These are phyloP conservation scores for Xylaria sp. DNA, from an alignment of 2,329 filamentous ascomycete genomes.

Conservation along the genomic window DNA sequence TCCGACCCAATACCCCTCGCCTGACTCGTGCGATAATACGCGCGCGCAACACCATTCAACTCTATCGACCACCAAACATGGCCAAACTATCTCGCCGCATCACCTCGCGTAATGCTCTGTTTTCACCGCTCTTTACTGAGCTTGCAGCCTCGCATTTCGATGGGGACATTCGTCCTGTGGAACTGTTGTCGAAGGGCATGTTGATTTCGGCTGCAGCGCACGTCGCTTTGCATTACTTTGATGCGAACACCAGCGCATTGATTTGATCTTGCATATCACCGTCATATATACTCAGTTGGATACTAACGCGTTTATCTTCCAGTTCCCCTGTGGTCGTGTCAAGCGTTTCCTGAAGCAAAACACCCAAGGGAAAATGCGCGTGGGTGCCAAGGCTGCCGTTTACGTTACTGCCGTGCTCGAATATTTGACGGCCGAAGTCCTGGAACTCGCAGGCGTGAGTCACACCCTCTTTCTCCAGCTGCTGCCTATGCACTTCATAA, in stretches of 20 bases:
- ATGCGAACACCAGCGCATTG: slow-evolving; percentile 16
- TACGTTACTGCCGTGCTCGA: slow-evolving; percentile 98
- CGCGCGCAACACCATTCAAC: slow-evolving; percentile 10
- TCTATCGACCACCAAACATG: not conserved
- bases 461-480: slow-evolving; percentile 30
- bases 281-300: not conserved
- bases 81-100: not conserved
- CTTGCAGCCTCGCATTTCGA: slow-evolving; percentile 11
- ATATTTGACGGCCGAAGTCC: slow-evolving; percentile 96
- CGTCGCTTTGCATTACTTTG: not conserved
- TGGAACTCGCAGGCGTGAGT: slow-evolving; percentile 91
- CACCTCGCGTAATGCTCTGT: not conserved
- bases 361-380: slow-evolving; percentile 99
- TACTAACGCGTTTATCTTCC: slow-evolving; percentile 41
- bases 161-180: not conserved
- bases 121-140: not conserved
- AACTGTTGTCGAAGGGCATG: not conserved
- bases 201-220: not conserved
- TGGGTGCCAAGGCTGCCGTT: slow-evolving; percentile 97
- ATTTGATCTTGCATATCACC: not conserved
- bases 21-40: slow-evolving; percentile 12
- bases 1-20: slow-evolving; percentile 23
- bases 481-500: slow-evolving; percentile 1
- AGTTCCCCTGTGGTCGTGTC: slow-evolving; percentile 99
- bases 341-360: slow-evolving; percentile 99